Percentiles rank a stretch among this genome's conserved stretches.
These are phyloP conservation scores for Ceratobasidium sp. DNA, from an alignment of 1,284 basidiomycete species.

Conservation along the genomic window DNA sequence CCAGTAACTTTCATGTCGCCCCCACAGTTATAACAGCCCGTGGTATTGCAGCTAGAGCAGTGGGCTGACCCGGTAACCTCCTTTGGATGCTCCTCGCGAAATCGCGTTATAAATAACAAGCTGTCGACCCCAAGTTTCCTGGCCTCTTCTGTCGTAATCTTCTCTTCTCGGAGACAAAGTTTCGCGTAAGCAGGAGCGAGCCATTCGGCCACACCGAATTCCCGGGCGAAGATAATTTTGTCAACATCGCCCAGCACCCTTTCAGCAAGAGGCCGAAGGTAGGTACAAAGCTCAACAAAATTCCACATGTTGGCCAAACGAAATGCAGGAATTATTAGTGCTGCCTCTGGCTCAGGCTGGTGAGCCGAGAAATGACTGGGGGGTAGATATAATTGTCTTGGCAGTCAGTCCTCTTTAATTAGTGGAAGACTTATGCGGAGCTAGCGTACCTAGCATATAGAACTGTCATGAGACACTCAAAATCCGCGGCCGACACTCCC, in stretches of 20 bases:
- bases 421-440: not conserved
- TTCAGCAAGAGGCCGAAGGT: slow-evolving; percentile 1
- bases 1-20: too few species aligned
- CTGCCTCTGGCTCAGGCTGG: not conserved
- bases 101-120: too few species aligned
- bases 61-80: too few species aligned
- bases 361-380: slow-evolving; percentile 13
- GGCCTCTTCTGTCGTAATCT: slow-evolving; percentile 37
- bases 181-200: too few species aligned
- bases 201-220: slow-evolving; percentile 34
- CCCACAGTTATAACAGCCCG: too few species aligned
- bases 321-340: slow-evolving; percentile 16
- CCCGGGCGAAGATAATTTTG: slow-evolving; percentile 48
- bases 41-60: too few species aligned
- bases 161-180: slow-evolving; percentile 31
- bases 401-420: too few species aligned
- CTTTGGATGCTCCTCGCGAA: too few species aligned
- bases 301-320: slow-evolving; percentile 25
- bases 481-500: not conserved
- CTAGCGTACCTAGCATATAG: slow-evolving; percentile 15
- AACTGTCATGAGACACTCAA: slow-evolving; percentile 6
- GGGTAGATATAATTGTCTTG: not conserved
- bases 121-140: slow-evolving; percentile 23
- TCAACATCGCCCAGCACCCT: not conserved
- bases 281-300: not conserved